phyloP scores from a whole-genome alignment of 257 asterid species.

The Solanum pennellii region DNA sequence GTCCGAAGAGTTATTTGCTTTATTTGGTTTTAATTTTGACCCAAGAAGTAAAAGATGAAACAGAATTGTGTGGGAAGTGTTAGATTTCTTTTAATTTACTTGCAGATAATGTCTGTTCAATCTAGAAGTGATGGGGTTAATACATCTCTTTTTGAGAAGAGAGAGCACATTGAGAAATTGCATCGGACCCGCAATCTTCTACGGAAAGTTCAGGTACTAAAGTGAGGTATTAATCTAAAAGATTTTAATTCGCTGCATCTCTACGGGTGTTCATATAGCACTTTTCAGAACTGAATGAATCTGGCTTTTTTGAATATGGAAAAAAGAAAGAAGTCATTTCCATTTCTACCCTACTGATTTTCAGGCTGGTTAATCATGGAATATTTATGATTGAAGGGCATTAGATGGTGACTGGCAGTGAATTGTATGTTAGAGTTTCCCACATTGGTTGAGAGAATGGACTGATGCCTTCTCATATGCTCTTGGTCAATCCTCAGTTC shows the following conservation, averaged over 20 bases:
- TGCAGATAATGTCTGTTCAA: constrained; percentile 93
- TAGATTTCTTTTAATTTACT: constrained; percentile 2
- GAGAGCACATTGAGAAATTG: constrained; percentile 95
- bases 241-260: background rate
- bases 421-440: background rate
- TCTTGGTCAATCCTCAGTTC: background rate
- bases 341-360: background rate
- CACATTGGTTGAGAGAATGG: background rate
- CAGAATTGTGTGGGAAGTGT: background rate
- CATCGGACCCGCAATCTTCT: constrained; percentile 94
- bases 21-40: background rate
- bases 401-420: background rate
- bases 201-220: constrained; percentile 89
- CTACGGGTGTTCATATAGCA: background rate
- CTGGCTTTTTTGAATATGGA: background rate
- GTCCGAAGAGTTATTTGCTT: background rate
- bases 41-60: background rate
- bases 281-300: background rate
- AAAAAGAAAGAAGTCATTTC: background rate
- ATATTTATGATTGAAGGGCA: background rate
- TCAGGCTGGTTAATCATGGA: background rate
- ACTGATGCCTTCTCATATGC: background rate
- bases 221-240: background rate
- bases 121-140: constrained; percentile 95
- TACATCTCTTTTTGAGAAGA: constrained; percentile 88